Conservation (phyloP, 768 basidiomycete species). For the Sarcomyxa edulis region DNA sequence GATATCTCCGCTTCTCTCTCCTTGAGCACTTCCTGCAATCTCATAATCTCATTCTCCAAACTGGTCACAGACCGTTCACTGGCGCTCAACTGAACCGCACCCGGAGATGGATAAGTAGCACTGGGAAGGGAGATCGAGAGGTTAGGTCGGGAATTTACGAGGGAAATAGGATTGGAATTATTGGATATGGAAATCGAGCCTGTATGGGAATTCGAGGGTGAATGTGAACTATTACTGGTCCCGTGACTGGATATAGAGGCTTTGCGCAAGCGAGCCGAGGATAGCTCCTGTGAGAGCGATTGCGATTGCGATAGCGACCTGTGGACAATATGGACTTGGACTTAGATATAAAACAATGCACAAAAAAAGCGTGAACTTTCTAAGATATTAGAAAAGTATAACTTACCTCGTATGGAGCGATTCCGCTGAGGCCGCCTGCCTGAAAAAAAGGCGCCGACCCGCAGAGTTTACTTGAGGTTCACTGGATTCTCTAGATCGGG, state of each 20-base stretch:
- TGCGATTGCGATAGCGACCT: constrained; percentile 92
- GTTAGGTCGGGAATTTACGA: constrained; percentile 41
- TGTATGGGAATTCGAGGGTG: constrained; percentile 56
- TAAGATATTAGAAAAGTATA: constrained; percentile 9
- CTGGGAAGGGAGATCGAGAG: constrained; percentile 54
- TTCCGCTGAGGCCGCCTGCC: constrained; percentile 81
- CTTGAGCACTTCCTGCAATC: constrained; percentile 86
- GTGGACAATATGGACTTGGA: too few species aligned
- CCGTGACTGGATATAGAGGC: constrained; percentile 72
- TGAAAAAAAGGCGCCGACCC: constrained; percentile 76
- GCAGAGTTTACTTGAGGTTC: constrained; percentile 45
- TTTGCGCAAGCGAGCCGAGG: constrained; percentile 83
- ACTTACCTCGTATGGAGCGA: constrained; percentile 81
- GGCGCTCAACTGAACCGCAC: constrained; percentile 17
- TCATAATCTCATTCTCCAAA: constrained; percentile 93
- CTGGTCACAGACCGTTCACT: constrained; percentile 78
- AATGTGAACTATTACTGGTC: constrained; percentile 54
- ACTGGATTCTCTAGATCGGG: constrained; percentile 43
- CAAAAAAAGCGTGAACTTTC: constrained; percentile 9
- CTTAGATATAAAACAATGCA: constrained; percentile 12
- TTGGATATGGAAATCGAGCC: constrained; percentile 15
- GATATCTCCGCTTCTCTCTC: constrained; percentile 91
- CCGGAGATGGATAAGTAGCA: constrained; percentile 26
- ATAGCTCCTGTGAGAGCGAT: constrained; percentile 97
- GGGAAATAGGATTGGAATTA: constrained; percentile 19